These are phyloP conservation scores for Salvia splendens DNA, from an alignment of 257 asterid species.

Conservation along the genomic window DNA sequence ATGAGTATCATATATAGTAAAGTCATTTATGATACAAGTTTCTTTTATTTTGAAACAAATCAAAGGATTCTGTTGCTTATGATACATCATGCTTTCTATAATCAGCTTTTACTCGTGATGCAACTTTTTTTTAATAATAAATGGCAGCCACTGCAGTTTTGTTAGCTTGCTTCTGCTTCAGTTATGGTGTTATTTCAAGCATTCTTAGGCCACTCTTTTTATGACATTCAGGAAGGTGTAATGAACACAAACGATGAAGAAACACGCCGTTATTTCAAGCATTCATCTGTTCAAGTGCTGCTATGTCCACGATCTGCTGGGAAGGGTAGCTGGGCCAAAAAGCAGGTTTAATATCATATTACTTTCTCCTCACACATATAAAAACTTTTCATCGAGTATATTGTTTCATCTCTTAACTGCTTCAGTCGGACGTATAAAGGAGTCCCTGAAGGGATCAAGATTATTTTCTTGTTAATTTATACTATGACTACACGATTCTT, in stretches of 20 bases:
- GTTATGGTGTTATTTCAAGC: conserved; percentile 9
- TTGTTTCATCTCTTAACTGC: neutral
- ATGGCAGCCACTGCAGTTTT: neutral
- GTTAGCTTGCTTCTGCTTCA: neutral
- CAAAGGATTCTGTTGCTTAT: neutral
- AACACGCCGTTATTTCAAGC: conserved; percentile 87
- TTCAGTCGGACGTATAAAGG: neutral
- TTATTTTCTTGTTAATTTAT: neutral
- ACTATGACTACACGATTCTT: neutral
- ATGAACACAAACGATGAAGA: conserved; percentile 86
- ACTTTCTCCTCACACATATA: conserved; percentile 2
- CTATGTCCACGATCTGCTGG: conserved; percentile 80
- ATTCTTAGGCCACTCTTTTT: neutral
- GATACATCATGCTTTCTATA: neutral
- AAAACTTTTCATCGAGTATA: neutral
- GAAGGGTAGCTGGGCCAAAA: conserved; percentile 85
- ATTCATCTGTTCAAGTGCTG: conserved; percentile 83
- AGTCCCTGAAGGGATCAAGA: neutral
- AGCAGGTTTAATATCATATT: conserved; percentile 34
- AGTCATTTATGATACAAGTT: neutral
- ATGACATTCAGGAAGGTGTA: conserved; percentile 69
- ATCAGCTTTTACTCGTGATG: neutral
- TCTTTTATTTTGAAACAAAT: neutral
- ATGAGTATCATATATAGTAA: neutral
- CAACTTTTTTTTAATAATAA: neutral